phyloP scores from a whole-genome alignment of 2,329 filamentous ascomycete genomes.

The Xylariales sp. region DNA sequence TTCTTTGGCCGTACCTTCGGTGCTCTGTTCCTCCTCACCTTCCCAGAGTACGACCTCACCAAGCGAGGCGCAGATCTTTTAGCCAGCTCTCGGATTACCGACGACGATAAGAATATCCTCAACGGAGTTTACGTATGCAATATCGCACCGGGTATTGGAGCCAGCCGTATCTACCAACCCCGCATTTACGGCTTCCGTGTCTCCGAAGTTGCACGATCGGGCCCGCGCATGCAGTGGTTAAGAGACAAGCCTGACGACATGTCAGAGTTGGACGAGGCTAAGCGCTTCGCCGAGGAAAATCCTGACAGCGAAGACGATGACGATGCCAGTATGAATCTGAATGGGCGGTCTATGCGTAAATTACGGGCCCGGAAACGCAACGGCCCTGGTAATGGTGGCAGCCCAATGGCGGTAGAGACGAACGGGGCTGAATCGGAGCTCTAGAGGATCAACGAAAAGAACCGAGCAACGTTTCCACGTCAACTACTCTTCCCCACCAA shows the following conservation, averaged over 20 bases:
- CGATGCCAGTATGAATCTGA: constrained; percentile 43
- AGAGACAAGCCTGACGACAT: constrained; percentile 78
- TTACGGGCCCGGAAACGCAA: constrained; percentile 38
- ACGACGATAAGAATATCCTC: constrained; percentile 52
- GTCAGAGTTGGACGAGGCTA: constrained; percentile 78
- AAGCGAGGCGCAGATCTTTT: constrained; percentile 63
- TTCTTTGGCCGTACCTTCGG: constrained; percentile 98
- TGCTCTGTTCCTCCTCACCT: constrained; percentile 96
- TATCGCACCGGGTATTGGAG: constrained; percentile 81
- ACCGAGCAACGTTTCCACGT: not conserved
- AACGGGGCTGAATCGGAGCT: constrained; percentile 56
- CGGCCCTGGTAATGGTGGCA: constrained; percentile 46
- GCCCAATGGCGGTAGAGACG: constrained; percentile 51
- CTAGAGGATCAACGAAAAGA: constrained; percentile 16
- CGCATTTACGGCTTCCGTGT: constrained; percentile 96
- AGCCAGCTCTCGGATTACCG: constrained; percentile 30
- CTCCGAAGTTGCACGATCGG: constrained; percentile 81
- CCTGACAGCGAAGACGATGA: constrained; percentile 54
- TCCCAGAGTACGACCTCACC: constrained; percentile 88
- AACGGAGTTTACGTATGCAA: constrained; percentile 88
- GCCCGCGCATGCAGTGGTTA: constrained; percentile 96
- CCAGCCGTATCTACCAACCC: constrained; percentile 83
- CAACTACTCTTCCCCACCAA: not conserved
- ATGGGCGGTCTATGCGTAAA: constrained; percentile 34
- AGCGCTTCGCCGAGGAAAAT: constrained; percentile 47